These are phyloP conservation scores for Solanum appendiculatum DNA, from an alignment of 257 asterid species.

Conservation along the genomic window DNA sequence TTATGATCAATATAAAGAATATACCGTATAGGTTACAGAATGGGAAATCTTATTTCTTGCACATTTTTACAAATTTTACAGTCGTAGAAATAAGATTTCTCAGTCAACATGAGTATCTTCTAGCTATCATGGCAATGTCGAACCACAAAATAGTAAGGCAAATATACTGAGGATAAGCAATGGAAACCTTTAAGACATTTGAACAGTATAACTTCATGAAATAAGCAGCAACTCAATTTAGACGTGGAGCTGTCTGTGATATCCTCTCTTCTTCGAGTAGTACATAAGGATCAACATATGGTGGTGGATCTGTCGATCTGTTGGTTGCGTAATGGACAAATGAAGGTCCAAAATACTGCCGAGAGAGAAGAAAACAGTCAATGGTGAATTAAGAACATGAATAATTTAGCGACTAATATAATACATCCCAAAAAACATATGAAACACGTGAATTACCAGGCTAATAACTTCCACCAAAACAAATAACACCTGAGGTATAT, in stretches of 20 bases:
- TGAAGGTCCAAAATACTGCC: constrained; percentile 79
- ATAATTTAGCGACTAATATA: neutral
- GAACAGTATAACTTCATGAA: constrained; percentile 18
- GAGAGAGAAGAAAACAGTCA: neutral
- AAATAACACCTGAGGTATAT: neutral
- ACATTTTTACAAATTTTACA: neutral
- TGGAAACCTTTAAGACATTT: constrained; percentile 6
- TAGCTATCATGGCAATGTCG: neutral
- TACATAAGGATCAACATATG: constrained; percentile 63
- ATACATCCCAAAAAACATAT: neutral
- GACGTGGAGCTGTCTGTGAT: constrained; percentile 53
- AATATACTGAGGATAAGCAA: constrained; percentile 5
- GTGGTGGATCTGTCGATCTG: constrained; percentile 27
- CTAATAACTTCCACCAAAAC: neutral
- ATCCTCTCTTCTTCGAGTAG: constrained; percentile 77
- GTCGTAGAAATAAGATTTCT: neutral
- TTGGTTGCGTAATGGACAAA: constrained; percentile 61
- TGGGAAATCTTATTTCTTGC: neutral
- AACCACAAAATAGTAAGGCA: neutral
- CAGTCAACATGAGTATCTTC: neutral
- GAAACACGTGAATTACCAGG: neutral
- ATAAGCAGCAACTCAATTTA: constrained; percentile 28
- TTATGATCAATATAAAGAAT: neutral
- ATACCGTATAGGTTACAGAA: neutral
- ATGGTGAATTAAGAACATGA: neutral